These are phyloP conservation scores for Thyridium curvatum DNA, from an alignment of 2,329 filamentous ascomycete genomes.

Conservation along the genomic window DNA sequence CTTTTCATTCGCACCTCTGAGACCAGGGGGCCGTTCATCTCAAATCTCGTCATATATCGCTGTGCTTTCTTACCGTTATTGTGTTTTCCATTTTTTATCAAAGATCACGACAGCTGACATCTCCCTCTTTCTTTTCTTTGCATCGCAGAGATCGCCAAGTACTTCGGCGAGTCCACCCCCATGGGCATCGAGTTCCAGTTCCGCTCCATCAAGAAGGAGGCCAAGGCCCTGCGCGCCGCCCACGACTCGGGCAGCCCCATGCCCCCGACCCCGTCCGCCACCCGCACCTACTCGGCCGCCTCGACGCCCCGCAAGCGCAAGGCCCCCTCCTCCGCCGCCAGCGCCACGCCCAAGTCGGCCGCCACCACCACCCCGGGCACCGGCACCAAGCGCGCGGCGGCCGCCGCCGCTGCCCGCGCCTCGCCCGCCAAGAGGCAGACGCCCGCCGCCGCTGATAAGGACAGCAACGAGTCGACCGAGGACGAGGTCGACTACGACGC, in stretches of 20 bases:
- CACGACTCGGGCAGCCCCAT: constrained; percentile 40
- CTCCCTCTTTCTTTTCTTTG: constrained; percentile 6
- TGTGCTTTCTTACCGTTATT: too few species aligned
- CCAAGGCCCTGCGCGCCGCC: constrained; percentile 37
- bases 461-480: constrained; percentile 7
- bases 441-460: constrained; percentile 11
- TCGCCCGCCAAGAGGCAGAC: constrained; percentile 3
- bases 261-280: constrained; percentile 16
- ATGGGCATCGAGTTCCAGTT: constrained; percentile 57
- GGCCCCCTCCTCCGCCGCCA: not conserved
- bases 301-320: constrained; percentile 9
- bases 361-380: not conserved
- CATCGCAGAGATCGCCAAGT: constrained; percentile 54
- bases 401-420: constrained; percentile 5
- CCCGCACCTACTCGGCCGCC: constrained; percentile 14
- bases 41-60: too few species aligned
- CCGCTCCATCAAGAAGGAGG: constrained; percentile 46
- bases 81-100: too few species aligned
- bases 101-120: constrained; percentile 7
- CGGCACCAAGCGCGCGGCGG: not conserved
- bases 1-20: too few species aligned
- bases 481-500: constrained; percentile 19
- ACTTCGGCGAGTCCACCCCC: constrained; percentile 52
- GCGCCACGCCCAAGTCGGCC: not conserved
- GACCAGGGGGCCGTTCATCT: too few species aligned